Percentiles rank a stretch among this genome's conserved stretches.
Evolutionary conservation across 352 stramenopile genomes (phyloP).

Genomic region (Globisporangium rhizosaccharum): DNA sequence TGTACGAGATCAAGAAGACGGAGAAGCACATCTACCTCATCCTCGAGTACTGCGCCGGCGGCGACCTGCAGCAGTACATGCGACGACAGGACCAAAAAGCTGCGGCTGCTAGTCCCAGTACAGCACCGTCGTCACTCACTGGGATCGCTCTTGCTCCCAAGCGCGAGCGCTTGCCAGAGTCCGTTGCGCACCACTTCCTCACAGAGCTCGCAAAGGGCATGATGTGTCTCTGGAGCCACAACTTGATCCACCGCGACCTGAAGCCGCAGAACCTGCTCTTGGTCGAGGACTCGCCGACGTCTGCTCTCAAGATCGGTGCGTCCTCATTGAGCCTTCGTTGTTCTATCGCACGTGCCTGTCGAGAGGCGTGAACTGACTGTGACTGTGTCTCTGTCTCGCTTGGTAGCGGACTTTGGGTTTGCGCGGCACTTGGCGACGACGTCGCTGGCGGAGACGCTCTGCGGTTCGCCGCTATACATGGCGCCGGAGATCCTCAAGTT

Average conservation of each 20-base stretch:
- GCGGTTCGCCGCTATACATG: conserved; percentile 96
- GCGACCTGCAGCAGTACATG: conserved; percentile 95
- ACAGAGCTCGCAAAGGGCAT: conserved; percentile 62
- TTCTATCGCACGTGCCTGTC: no score
- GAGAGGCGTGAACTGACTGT: conserved; percentile 10
- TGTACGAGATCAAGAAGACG: conserved; percentile 95
- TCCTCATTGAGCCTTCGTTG: not conserved
- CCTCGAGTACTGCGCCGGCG: conserved; percentile 94
- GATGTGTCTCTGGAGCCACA: conserved; percentile 65
- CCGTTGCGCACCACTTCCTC: conserved; percentile 57
- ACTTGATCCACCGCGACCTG: conserved; percentile 86
- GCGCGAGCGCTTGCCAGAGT: conserved; percentile 18
- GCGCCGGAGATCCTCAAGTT: conserved; percentile 95
- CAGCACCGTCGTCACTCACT: not conserved
- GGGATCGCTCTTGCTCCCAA: not conserved
- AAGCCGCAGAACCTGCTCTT: conserved; percentile 97
- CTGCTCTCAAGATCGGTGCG: conserved; percentile 59
- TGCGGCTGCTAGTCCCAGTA: not conserved
- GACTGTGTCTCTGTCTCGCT: conserved; percentile 4
- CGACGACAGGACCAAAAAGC: conserved; percentile 37
- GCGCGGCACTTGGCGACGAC: conserved; percentile 89
- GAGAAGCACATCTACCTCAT: conserved; percentile 95
- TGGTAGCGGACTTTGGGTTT: conserved; percentile 94
- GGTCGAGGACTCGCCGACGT: conserved; percentile 43
- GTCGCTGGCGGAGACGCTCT: conserved; percentile 94